A percentile compares a stretch with the other conserved stretches of the same genome.
Conservation (phyloP, 2,329 filamentous ascomycete genomes). For the Neopestalotiopsis sp. region DNA sequence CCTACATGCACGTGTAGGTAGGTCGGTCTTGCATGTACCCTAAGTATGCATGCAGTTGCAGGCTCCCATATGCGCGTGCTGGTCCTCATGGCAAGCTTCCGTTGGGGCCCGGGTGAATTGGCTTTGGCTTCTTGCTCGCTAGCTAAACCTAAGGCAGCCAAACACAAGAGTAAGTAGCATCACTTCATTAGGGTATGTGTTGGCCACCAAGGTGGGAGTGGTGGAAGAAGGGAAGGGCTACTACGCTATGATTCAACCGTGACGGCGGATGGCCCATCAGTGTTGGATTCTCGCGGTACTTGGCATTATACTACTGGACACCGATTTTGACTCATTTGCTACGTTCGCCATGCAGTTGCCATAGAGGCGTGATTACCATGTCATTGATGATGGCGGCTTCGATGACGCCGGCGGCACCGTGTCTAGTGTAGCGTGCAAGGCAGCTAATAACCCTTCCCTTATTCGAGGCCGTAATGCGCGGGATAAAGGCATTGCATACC, state of each 20-base stretch:
- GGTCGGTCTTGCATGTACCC: neutral
- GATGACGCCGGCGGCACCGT: neutral
- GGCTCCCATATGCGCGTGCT: slow-evolving; percentile 10
- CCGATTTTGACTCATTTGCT: neutral
- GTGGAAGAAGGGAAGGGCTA: neutral
- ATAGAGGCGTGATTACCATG: neutral
- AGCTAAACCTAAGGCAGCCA: neutral
- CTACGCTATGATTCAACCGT: neutral
- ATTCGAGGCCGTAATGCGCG: neutral
- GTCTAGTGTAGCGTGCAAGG: neutral
- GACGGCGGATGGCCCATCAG: neutral
- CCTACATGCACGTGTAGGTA: neutral
- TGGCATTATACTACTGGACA: neutral
- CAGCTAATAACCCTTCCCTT: neutral
- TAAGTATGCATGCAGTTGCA: neutral
- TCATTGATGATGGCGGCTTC: neutral
- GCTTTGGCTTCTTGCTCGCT: slow-evolving; percentile 11
- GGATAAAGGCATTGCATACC: neutral
- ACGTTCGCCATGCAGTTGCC: neutral
- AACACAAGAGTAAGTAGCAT: slow-evolving; percentile 8
- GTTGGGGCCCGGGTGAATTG: slow-evolving; percentile 14
- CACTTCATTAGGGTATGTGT: slow-evolving; percentile 1
- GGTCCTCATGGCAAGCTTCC: slow-evolving; percentile 7
- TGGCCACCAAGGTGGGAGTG: neutral
- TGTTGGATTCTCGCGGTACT: neutral